These are phyloP conservation scores for Mortierella sp. DNA, from an alignment of 371 early-diverging fungal species.

Conservation along the genomic window DNA sequence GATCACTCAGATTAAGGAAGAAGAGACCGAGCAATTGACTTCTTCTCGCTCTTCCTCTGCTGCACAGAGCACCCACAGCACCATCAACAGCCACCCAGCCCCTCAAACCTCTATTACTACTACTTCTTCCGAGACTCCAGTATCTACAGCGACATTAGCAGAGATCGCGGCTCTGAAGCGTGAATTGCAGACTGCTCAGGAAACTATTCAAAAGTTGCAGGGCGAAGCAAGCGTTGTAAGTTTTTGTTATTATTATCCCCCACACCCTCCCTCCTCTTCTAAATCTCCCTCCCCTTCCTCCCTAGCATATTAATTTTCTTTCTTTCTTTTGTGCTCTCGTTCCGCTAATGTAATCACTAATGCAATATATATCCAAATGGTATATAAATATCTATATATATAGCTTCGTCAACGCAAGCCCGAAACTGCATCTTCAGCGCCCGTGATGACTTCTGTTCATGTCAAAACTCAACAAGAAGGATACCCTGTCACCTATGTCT, in stretches of 20 bases:
- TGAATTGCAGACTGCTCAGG: slow-evolving; percentile 42
- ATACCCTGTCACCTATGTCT: slow-evolving; percentile 63
- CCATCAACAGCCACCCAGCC: slow-evolving; percentile 10
- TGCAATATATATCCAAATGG: neutral
- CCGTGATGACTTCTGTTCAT: slow-evolving; percentile 63
- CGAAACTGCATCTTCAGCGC: slow-evolving; percentile 29
- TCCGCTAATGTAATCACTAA: too few species aligned
- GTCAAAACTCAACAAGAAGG: slow-evolving; percentile 65
- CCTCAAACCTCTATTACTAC: neutral
- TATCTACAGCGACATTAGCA: neutral
- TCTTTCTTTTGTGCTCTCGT: neutral
- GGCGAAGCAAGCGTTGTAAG: slow-evolving; percentile 42
- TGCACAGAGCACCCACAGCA: slow-evolving; percentile 28
- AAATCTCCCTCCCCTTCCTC: too few species aligned
- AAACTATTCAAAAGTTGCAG: slow-evolving; percentile 41
- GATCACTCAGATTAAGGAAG: slow-evolving; percentile 44
- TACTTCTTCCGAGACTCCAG: neutral
- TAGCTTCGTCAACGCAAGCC: slow-evolving; percentile 53
- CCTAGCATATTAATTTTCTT: too few species aligned
- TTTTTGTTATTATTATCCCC: neutral
- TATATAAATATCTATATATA: neutral
- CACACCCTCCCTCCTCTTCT: too few species aligned
- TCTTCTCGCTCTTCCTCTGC: slow-evolving; percentile 19
- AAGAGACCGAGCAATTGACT: slow-evolving; percentile 18
- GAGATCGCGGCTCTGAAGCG: slow-evolving; percentile 33